These are phyloP conservation scores for Blastomyces parvus DNA, from an alignment of 2,329 filamentous ascomycete genomes.

Conservation along the genomic window DNA sequence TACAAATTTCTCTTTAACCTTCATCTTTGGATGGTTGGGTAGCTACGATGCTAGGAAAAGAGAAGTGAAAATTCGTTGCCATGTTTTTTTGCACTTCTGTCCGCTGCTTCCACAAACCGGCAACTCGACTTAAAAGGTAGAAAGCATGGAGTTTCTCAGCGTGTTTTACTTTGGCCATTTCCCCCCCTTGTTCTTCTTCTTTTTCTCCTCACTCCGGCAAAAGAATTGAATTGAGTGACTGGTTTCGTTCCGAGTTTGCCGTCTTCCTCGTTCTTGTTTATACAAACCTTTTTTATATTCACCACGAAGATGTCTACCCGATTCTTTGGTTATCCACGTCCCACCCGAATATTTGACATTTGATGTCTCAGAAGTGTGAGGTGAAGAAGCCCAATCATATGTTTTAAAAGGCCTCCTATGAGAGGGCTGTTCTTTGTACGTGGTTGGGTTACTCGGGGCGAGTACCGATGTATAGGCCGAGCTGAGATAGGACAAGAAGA, in stretches of 20 bases:
- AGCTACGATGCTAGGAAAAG: background rate
- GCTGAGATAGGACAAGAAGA: background rate
- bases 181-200: background rate
- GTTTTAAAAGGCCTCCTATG: background rate
- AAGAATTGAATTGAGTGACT: background rate
- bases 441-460: no score
- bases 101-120: background rate
- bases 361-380: background rate
- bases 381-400: background rate
- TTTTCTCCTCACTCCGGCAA: background rate
- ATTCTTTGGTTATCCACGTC: background rate
- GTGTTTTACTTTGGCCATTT: background rate
- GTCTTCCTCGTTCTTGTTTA: background rate
- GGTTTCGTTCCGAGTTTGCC: background rate
- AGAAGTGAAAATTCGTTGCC: background rate
- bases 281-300: background rate
- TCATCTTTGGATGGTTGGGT: background rate
- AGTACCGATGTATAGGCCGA: background rate
- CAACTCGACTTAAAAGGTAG: background rate
- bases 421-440: background rate
- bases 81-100: background rate
- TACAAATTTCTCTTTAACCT: conserved; percentile 20
- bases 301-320: background rate
- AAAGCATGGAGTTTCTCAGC: background rate
- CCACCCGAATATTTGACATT: background rate